Conservation (phyloP, 2,329 filamentous ascomycete species). For the Diaporthe velutina region DNA sequence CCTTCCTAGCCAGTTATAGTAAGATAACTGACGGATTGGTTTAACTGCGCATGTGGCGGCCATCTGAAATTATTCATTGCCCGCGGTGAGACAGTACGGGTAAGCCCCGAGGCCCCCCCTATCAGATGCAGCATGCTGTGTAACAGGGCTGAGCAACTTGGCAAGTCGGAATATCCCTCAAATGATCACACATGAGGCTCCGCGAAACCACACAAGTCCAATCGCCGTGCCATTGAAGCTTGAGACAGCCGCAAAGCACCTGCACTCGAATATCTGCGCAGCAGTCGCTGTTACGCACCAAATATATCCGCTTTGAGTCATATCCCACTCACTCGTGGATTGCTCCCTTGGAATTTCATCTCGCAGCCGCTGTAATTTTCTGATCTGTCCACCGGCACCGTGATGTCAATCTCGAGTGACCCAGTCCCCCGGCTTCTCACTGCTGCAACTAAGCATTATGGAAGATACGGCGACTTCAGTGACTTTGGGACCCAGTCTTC, state of each 20-base stretch:
- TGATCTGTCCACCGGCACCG: background rate
- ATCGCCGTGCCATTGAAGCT: background rate
- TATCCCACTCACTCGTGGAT: background rate
- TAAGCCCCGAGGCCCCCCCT: background rate
- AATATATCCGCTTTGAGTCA: background rate
- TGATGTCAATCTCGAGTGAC: background rate
- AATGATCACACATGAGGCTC: no score
- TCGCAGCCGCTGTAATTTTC: background rate
- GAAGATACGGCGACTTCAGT: slow-evolving; percentile 34
- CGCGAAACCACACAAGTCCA: background rate
- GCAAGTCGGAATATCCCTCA: background rate
- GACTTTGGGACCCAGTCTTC: slow-evolving; percentile 28
- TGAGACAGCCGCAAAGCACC: background rate
- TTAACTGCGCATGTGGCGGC: background rate
- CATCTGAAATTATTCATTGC: background rate
- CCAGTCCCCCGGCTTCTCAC: background rate
- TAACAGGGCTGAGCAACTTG: background rate
- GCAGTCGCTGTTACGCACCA: background rate
- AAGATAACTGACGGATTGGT: background rate
- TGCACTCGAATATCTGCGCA: background rate
- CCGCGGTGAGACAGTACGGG: no score
- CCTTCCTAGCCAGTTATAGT: background rate
- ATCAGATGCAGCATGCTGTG: background rate
- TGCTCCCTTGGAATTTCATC: background rate
- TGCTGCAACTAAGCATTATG: background rate